Percentiles rank a stretch among this genome's conserved stretches.
Conservation (phyloP, 1,284 basidiomycete genomes). For the Sphaerobolus stellatus region DNA sequence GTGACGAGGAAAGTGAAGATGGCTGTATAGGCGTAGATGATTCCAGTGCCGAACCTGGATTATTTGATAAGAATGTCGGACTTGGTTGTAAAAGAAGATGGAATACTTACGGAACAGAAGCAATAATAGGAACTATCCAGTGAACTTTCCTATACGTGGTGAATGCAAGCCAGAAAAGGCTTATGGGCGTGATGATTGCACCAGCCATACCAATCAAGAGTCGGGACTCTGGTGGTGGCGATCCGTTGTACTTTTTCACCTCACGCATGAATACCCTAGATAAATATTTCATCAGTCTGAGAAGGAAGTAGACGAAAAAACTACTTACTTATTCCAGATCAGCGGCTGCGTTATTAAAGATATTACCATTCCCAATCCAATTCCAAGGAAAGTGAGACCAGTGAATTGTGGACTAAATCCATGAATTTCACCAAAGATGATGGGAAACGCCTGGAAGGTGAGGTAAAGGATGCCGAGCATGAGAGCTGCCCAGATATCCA, state of each 20-base stretch:
- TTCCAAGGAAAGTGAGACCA: slow-evolving; percentile 70
- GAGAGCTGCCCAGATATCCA: slow-evolving; percentile 61
- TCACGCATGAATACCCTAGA: slow-evolving; percentile 32
- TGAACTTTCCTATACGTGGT: slow-evolving; percentile 66
- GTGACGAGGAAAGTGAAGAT: slow-evolving; percentile 73
- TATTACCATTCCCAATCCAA: slow-evolving; percentile 65
- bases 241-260: slow-evolving; percentile 39
- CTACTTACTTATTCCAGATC: slow-evolving; percentile 58
- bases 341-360: slow-evolving; percentile 54
- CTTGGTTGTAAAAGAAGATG: neutral
- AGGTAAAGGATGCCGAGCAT: slow-evolving; percentile 77
- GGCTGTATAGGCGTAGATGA: slow-evolving; percentile 62
- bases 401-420: slow-evolving; percentile 60
- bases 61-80: neutral
- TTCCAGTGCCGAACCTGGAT: slow-evolving; percentile 51
- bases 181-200: slow-evolving; percentile 64
- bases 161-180: slow-evolving; percentile 72
- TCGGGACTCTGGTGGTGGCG: slow-evolving; percentile 66
- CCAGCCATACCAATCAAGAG: slow-evolving; percentile 70
- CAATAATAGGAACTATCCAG: slow-evolving; percentile 72
- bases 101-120: slow-evolving; percentile 43
- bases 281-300: slow-evolving; percentile 15
- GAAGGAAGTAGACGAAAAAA: neutral
- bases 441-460: slow-evolving; percentile 69
- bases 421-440: slow-evolving; percentile 64